Evolutionary conservation across 2,329 filamentous ascomycete genomes (phyloP).

Genomic region (Cercospora sojina): DNA sequence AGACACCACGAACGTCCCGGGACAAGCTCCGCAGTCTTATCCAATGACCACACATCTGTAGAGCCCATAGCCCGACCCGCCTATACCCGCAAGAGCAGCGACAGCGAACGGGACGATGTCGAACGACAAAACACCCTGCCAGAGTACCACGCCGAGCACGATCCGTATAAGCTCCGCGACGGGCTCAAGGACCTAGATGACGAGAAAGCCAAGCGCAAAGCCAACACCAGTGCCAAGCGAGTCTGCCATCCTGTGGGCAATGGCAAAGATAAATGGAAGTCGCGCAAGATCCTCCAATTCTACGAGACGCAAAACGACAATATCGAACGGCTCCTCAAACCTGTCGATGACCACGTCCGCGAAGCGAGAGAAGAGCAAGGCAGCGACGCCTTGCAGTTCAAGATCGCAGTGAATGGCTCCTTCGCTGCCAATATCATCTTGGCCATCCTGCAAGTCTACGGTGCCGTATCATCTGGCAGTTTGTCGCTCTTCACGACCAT

Average conservation of each 20-base stretch:
- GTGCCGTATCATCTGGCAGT: conserved; percentile 81
- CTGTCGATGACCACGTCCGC: conserved; percentile 84
- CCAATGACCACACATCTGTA: conserved; percentile 31
- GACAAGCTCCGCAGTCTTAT: conserved; percentile 29
- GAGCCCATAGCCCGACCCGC: conserved; percentile 37
- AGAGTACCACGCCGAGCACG: conserved; percentile 62
- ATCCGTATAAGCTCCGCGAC: conserved; percentile 77
- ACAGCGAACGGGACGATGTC: conserved; percentile 38
- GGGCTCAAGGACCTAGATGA: conserved; percentile 76
- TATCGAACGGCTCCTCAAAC: conserved; percentile 87
- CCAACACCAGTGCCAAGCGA: conserved; percentile 78
- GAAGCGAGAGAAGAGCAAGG: conserved; percentile 76
- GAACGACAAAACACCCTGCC: conserved; percentile 54
- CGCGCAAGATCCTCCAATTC: conserved; percentile 70
- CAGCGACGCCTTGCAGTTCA: conserved; percentile 75
- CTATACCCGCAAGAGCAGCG: conserved; percentile 35
- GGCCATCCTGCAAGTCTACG: conserved; percentile 81
- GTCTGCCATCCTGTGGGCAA: conserved; percentile 45
- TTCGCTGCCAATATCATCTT: conserved; percentile 80
- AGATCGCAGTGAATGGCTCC: conserved; percentile 64
- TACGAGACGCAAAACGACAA: conserved; percentile 91
- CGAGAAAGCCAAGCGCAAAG: conserved; percentile 69
- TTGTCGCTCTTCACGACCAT: conserved; percentile 96
- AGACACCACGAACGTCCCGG: conserved; percentile 22
- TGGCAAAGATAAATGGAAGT: conserved; percentile 44